phyloP scores from a whole-genome alignment of 202 grass and related monocot species.

The Panicum hallii region DNA sequence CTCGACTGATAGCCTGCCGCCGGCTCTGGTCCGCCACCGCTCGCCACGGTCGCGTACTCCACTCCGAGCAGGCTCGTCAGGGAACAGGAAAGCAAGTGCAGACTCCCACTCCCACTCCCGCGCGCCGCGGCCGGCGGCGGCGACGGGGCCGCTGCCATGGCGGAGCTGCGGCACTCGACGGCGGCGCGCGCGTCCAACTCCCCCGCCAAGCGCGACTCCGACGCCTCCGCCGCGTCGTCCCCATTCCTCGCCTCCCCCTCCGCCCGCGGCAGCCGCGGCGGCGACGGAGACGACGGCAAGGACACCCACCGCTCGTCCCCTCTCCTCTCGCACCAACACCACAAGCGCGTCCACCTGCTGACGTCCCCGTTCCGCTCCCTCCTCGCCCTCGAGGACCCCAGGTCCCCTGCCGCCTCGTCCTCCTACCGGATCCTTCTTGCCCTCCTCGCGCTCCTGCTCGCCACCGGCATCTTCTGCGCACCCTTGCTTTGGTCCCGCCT shows the following conservation, averaged over 20 bases:
- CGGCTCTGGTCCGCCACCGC: constrained; percentile 3
- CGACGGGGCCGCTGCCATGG: constrained; percentile 50
- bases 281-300: constrained; percentile 62
- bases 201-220: constrained; percentile 69
- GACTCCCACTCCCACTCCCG: neutral
- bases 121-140: constrained; percentile 22
- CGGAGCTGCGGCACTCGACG: constrained; percentile 83
- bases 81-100: constrained; percentile 30
- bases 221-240: constrained; percentile 45
- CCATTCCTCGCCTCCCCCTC: constrained; percentile 54
- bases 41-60: neutral
- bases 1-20: constrained; percentile 6
- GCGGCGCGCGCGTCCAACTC: constrained; percentile 56
- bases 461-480: constrained; percentile 47
- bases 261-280: constrained; percentile 51
- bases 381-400: constrained; percentile 75
- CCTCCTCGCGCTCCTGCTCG: constrained; percentile 59
- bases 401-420: constrained; percentile 58
- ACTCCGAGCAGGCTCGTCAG: neutral
- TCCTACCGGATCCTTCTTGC: constrained; percentile 76
- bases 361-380: constrained; percentile 70
- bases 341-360: constrained; percentile 43
- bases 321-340: constrained; percentile 58
- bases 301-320: constrained; percentile 62
- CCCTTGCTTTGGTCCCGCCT: constrained; percentile 61